Base-by-base conservation (phyloP, 768 basidiomycete genomes). In the Termitomyces sp. region DNA sequence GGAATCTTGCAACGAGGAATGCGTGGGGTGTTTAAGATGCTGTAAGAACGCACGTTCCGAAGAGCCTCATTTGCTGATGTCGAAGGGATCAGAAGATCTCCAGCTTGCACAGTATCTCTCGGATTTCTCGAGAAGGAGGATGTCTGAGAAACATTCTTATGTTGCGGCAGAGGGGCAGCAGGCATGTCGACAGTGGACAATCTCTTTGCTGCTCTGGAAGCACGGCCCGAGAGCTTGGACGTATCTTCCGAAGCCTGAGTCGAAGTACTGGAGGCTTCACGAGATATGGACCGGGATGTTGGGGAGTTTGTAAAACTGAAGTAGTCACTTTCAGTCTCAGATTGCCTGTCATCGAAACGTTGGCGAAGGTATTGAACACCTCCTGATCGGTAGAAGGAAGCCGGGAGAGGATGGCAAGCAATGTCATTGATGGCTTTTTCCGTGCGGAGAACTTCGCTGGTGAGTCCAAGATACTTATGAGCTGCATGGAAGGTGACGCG, bases 391-490 rank as follows among this genome's bases (percentile, higher is more conserved):
- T 98, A 98, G 74, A 98, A 99, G 0, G 87, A 85, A 14, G 82
- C 73, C 0, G 97, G 95, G 0, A 99, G 78, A 2, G 97, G 97
- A 69, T 98, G 93, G 51, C 94, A 95, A 16, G 97, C 96, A 59
- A 98, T 89, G 59, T 95, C 90, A 64, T 99, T 99, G 69, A 99
- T 96, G 0, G 92, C 90, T 67, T 97, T 93, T 73, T 99, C 97
- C 2, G 97, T 96, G 34, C 94, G 86, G 35, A 99, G 85, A 5
- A 98, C 92, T 71, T 99, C 97, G 17, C 87, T 85, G 0, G 97
- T 99, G 53, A 99, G 69, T 6, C 97, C 97, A 6, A 99, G 84
- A 69, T 97, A 99, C 65, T 89, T 90, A 71, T 98, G 97, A 0
- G 97, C 95, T 10, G 96, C 97, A 67, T 89, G 92, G 77, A 99